Base-by-base conservation (phyloP, 306 rosid genomes). In the Herpetospermum pedunculosum region DNA sequence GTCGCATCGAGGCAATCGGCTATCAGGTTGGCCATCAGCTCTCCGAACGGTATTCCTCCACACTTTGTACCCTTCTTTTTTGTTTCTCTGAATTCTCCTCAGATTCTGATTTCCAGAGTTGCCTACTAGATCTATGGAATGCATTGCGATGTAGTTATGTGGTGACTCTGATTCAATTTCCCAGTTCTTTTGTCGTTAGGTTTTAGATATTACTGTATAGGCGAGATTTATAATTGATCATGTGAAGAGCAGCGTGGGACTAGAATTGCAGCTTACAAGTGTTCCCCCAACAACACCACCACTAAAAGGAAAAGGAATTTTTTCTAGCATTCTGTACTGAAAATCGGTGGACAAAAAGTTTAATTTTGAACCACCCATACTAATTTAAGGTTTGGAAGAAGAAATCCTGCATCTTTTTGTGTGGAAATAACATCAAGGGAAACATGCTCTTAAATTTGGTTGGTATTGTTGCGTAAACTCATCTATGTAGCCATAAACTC, bases 21-120 rank as follows among this genome's bases (percentile, higher is more conserved):
- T 94, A 88, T 82, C 96, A 94, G 85, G 96, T 94, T 77, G 99
- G 99, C 71, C 97, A 85, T 75, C 99, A 94, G 86, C 99, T 94
- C 77, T 94, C 97, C 68, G 99, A 94, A 83, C 88, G 99, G 97
- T 91, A 84, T 43, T 18, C 41, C 62, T 76, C 16, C 46, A n/a
- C 74, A 58, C 74, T 35, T 58, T 69, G 8, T n/a, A 78, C 82
- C 55, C 48, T 40, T 64, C 14, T 64, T 37, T 62, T 63, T 21
- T 62, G 28, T 62, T 32, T 62, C 25, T 1, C 1, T 1, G 8
- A 71, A 71, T 72, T 52, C 8, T 60, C 4, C 26, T 64, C 12
- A 18, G 34, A 19, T 41, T 67, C 30, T 41, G n/a, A 67, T 40
- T 67, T 41, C 48, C 18, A 64, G 4, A 9, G 16, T 37, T 64